Evolutionary conservation across 192 early-diverging fungal genomes (phyloP).

Genomic region (Dissophora ornata): DNA sequence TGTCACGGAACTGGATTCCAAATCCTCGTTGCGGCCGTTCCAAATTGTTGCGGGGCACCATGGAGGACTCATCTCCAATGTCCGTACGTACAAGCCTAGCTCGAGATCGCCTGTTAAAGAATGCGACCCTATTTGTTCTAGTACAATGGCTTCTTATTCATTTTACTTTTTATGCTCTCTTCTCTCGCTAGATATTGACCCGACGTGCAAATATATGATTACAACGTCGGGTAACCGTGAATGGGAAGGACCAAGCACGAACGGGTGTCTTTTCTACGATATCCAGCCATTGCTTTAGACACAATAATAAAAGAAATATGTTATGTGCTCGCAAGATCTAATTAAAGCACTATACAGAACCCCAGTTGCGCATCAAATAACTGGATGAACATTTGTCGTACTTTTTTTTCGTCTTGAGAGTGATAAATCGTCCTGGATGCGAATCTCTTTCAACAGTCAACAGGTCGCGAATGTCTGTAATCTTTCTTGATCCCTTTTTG

Average conservation of each 20-base stretch:
- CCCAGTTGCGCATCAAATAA: too few relatives aligned
- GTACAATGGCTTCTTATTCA: background rate
- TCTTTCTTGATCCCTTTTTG: too few relatives aligned
- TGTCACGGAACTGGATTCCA: constrained; percentile 59
- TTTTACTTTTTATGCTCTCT: constrained; percentile 2
- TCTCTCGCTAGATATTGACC: constrained; percentile 72
- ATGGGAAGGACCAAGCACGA: constrained; percentile 93
- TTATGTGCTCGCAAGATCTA: too few relatives aligned
- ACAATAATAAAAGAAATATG: background rate
- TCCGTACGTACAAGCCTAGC: constrained; percentile 70
- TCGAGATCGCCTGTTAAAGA: too few relatives aligned
- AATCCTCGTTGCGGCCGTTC: constrained; percentile 67
- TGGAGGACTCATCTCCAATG: constrained; percentile 82
- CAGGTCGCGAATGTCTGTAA: too few relatives aligned
- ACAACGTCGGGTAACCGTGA: constrained; percentile 93
- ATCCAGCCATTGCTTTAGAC: constrained; percentile 65
- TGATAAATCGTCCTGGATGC: too few relatives aligned
- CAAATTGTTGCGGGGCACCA: constrained; percentile 95
- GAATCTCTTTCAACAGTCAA: too few relatives aligned
- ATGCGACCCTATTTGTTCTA: too few relatives aligned
- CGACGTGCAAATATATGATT: constrained; percentile 82
- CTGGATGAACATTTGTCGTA: too few relatives aligned
- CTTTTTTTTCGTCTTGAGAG: too few relatives aligned
- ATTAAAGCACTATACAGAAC: too few relatives aligned
- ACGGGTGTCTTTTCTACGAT: constrained; percentile 88